phyloP scores from a whole-genome alignment of 2,329 filamentous ascomycete species.

The Xylaria sp. region DNA sequence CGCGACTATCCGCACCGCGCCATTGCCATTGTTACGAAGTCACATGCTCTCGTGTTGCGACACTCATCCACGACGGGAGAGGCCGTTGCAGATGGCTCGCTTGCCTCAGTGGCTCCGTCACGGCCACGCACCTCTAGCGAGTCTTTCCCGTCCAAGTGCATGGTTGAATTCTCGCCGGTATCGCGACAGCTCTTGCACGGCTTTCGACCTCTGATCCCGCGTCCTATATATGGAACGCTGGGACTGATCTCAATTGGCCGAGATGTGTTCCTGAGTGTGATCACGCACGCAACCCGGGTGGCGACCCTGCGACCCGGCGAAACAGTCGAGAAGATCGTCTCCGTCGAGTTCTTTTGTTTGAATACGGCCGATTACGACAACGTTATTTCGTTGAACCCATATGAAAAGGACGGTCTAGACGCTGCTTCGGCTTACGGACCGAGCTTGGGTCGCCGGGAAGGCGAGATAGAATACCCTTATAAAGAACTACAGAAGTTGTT shows the following conservation, averaged over 20 bases:
- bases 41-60: conserved; percentile 78
- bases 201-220: conserved; percentile 68
- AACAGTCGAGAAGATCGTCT: conserved; percentile 79
- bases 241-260: conserved; percentile 77
- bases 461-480: conserved; percentile 78
- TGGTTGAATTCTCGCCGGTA: conserved; percentile 75
- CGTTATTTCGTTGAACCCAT: conserved; percentile 52
- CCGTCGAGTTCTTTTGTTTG: conserved; percentile 88
- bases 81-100: conserved; percentile 52
- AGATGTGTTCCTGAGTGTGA: conserved; percentile 87
- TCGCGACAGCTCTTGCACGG: conserved; percentile 63
- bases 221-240: conserved; percentile 77
- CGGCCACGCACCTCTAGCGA: conserved; percentile 41
- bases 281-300: conserved; percentile 71
- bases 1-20: conserved; percentile 82
- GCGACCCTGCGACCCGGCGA: conserved; percentile 82
- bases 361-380: conserved; percentile 84
- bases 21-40: conserved; percentile 75
- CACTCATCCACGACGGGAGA: conserved; percentile 65
- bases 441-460: conserved; percentile 59
- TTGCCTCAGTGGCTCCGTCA: conserved; percentile 46
- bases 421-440: conserved; percentile 44
- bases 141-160: conserved; percentile 58
- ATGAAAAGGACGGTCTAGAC: conserved; percentile 47
- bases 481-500: conserved; percentile 85